Conservation (phyloP, 257 asterid species). For the Plantago major region DNA sequence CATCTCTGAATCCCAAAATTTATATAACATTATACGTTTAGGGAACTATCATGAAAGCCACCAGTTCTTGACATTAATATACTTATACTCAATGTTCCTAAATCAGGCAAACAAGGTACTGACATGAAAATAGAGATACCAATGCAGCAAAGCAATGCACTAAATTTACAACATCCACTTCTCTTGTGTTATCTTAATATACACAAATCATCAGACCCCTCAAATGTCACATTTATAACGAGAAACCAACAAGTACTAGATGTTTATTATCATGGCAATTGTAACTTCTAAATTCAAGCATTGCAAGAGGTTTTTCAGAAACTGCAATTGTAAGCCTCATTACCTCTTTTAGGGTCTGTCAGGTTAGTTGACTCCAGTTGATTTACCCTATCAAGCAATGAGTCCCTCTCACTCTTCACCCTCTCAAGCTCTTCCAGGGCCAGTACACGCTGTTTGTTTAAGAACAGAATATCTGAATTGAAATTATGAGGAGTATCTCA, state of each 20-base stretch:
- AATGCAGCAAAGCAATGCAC: background rate
- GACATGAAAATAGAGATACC: background rate
- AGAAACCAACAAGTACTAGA: background rate
- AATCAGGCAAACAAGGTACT: background rate
- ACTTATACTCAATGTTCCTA: background rate
- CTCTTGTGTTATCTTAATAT: background rate
- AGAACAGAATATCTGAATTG: conserved; percentile 57
- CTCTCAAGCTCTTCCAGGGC: conserved; percentile 67
- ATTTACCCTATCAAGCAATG: conserved; percentile 46
- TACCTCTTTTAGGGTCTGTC: conserved; percentile 43
- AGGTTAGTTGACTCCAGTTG: conserved; percentile 42
- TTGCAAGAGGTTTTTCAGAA: conserved; percentile 9
- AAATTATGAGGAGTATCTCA: conserved; percentile 21
- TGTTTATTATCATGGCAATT: background rate
- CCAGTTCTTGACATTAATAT: too few relatives aligned
- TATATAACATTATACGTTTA: background rate
- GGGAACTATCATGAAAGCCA: background rate
- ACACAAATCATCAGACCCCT: too few relatives aligned
- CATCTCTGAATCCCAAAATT: background rate
- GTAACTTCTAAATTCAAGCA: background rate
- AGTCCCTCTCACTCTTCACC: conserved; percentile 48
- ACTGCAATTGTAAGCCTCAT: conserved; percentile 13
- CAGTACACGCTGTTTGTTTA: conserved; percentile 67
- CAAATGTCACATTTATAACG: background rate
- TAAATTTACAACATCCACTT: background rate